Evolutionary conservation across 495 filamentous ascomycete genomes (phyloP).

Genomic region (Aspergillus kassunensis): DNA sequence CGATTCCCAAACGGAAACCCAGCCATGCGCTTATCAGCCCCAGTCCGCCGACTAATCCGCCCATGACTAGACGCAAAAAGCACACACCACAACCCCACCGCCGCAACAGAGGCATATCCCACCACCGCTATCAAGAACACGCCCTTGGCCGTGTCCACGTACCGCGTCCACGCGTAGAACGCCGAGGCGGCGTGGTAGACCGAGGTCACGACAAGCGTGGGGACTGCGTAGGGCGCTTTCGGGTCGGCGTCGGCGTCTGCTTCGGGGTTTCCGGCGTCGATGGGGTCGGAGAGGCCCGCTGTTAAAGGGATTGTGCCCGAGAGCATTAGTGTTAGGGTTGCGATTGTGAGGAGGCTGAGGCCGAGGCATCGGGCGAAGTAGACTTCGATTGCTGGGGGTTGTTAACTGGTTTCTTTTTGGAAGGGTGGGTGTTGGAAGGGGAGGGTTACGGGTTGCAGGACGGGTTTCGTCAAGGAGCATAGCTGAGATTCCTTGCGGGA

Average conservation of each 20-base stretch:
- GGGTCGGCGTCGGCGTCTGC: constrained; percentile 32
- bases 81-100: constrained; percentile 67
- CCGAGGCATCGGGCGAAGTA: constrained; percentile 73
- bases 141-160: constrained; percentile 46
- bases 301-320: constrained; percentile 74
- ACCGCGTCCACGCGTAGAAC: constrained; percentile 67
- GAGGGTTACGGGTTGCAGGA: constrained; percentile 48
- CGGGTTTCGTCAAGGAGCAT: constrained; percentile 57
- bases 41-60: constrained; percentile 63
- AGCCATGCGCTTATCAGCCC: constrained; percentile 73
- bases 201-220: constrained; percentile 62
- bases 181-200: constrained; percentile 59
- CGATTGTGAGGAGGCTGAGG: constrained; percentile 61
- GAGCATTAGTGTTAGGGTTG: constrained; percentile 60
- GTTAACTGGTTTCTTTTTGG: not conserved
- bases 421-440: not conserved
- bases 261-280: constrained; percentile 35
- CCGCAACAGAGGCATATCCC: constrained; percentile 50
- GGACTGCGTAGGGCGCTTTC: constrained; percentile 64
- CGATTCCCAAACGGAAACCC: constrained; percentile 67
- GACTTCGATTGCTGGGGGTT: constrained; percentile 53
- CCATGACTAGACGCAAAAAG: constrained; percentile 66
- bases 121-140: constrained; percentile 53
- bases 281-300: constrained; percentile 38
- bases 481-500: constrained; percentile 62